phyloP scores from a whole-genome alignment of 176 grass and related monocot genomes.

The Eleusine indica region DNA sequence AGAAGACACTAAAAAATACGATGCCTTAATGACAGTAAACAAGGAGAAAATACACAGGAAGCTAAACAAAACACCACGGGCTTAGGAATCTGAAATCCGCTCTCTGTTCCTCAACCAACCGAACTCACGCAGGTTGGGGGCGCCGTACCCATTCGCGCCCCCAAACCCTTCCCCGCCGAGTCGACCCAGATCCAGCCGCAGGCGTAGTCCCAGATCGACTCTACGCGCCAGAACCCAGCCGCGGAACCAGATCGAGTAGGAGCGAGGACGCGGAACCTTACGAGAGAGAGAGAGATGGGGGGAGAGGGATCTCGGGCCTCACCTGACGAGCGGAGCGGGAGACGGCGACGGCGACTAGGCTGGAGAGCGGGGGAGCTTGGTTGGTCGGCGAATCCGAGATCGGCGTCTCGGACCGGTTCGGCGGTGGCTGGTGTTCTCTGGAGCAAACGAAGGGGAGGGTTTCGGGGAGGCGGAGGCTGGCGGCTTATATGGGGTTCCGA shows the following conservation, averaged over 20 bases:
- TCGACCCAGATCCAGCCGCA: slow-evolving; percentile 13
- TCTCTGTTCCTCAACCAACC: neutral
- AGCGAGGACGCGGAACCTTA: neutral
- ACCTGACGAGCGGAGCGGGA: slow-evolving; percentile 27
- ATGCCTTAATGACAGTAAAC: neutral
- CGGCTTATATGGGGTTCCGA: slow-evolving; percentile 53
- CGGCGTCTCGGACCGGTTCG: slow-evolving; percentile 44
- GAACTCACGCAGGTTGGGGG: neutral
- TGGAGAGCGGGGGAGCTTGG: neutral
- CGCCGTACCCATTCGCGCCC: neutral
- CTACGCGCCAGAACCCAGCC: neutral
- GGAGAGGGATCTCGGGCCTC: neutral
- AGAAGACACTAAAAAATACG: neutral
- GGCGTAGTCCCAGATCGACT: neutral
- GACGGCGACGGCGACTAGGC: neutral
- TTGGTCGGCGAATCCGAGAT: slow-evolving; percentile 44
- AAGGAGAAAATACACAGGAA: neutral
- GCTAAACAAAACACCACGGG: neutral
- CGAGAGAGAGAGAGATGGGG: neutral
- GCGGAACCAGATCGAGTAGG: slow-evolving; percentile 9
- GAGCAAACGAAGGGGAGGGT: neutral
- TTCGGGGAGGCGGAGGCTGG: slow-evolving; percentile 6
- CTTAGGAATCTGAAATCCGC: neutral
- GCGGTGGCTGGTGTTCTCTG: neutral
- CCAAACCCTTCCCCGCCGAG: neutral